Base-by-base conservation (phyloP, 768 basidiomycete genomes). In the Termitomyces sp. region DNA sequence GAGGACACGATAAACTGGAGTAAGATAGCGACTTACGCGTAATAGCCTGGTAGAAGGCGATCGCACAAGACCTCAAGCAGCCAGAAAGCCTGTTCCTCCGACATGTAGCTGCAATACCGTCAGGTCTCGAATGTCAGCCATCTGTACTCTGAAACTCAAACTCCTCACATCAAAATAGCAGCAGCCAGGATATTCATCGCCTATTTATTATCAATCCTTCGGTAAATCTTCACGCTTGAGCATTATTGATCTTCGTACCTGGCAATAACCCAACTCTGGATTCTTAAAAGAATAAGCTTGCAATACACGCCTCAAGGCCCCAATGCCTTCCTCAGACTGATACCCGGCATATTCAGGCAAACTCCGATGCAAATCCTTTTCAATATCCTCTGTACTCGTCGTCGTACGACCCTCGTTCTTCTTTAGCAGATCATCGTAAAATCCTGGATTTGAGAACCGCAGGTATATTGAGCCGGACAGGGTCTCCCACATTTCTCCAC, bases 51-150 rank as follows among this genome's bases (percentile, higher is more conserved):
- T 30, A 99, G 77, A 30, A 98, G 83, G 15, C 96, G 86, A 66
- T 95, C 93, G 65, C 97, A 98, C 6, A 99, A 79, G 1, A 98
- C 93, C 67, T 95, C 92, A 6, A 99, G 80, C 6, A 98, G 78
- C 95, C 95, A 98, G 71, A 99, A 99, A 12, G 95, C 88, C 71
- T 98, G 96, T 65, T 98, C 97, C 73, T 99, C 97, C 2, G 94
- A 96, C 93, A 97, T 94, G 71, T 98, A 99, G 61, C 95, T 98
- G 65, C 11, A 41, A 20, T 31, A 3, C 18, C 6, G 13, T 67
- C 45, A 71, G 63, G 8, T 31, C 18, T 42, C 27, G 6, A 15
- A 13, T 27, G 11, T 15, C 37, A 39, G 27, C 2, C 37, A n/a
- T 42, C 39, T 8, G 16, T 30, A n/a, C 6, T 30, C 20, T n/a